Percentiles rank a stretch among this genome's conserved stretches.
phyloP scores from a whole-genome alignment of 495 filamentous ascomycete species.

The Usnea hakonensis region DNA sequence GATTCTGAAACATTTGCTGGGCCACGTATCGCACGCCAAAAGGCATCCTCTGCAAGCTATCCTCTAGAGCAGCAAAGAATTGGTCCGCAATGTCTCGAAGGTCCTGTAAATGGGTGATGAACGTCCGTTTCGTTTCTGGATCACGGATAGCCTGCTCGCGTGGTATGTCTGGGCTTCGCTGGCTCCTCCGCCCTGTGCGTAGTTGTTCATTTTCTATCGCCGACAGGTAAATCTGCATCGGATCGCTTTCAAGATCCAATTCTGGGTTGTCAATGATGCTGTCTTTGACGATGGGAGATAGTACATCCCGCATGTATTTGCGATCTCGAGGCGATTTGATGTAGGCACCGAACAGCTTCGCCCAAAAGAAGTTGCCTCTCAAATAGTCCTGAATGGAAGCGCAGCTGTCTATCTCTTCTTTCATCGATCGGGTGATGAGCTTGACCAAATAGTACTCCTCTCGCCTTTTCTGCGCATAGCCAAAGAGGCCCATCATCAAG shows the following conservation, averaged over 20 bases:
- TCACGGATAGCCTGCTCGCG: conserved; percentile 90
- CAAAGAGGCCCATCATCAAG: conserved; percentile 93
- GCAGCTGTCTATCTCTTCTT: conserved; percentile 77
- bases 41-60: conserved; percentile 77
- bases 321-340: conserved; percentile 86
- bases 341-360: conserved; percentile 76
- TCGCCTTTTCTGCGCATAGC: conserved; percentile 90
- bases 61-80: conserved; percentile 73
- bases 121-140: conserved; percentile 79
- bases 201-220: conserved; percentile 96
- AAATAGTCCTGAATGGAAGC: conserved; percentile 73
- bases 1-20: conserved; percentile 71
- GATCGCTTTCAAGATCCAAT: conserved; percentile 91
- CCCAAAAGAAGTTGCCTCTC: conserved; percentile 88
- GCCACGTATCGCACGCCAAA: conserved; percentile 89
- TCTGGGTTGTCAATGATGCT: conserved; percentile 86
- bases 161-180: conserved; percentile 68
- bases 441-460: conserved; percentile 97
- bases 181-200: conserved; percentile 75
- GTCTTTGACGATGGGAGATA: conserved; percentile 74
- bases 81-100: conserved; percentile 89
- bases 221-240: conserved; percentile 92
- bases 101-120: conserved; percentile 88
- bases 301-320: conserved; percentile 78
- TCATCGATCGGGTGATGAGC: conserved; percentile 71